Conservation (phyloP, 2,329 filamentous ascomycete genomes). For the Anthostomella pinea region DNA sequence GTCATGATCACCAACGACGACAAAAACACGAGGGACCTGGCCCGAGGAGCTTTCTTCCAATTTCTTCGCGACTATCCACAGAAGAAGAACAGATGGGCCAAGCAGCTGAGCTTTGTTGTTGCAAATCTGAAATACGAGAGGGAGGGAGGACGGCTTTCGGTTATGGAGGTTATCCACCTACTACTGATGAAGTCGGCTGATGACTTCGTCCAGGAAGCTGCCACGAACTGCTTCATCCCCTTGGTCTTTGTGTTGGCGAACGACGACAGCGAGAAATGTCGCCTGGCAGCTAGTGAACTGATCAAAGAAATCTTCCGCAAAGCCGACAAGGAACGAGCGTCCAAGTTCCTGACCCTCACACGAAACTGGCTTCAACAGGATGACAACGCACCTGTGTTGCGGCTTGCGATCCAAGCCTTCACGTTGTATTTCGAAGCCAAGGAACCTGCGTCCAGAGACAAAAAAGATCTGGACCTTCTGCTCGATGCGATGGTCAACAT, state of each 20-base stretch:
- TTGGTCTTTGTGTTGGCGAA: slow-evolving; percentile 83
- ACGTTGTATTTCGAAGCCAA: slow-evolving; percentile 76
- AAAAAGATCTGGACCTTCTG: slow-evolving; percentile 66
- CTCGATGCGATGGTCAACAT: slow-evolving; percentile 52
- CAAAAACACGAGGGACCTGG: slow-evolving; percentile 80
- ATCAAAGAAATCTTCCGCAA: slow-evolving; percentile 78
- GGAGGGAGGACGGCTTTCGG: slow-evolving; percentile 82
- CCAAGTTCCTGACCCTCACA: slow-evolving; percentile 68
- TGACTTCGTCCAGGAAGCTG: slow-evolving; percentile 78
- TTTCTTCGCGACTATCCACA: slow-evolving; percentile 95
- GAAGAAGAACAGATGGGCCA: slow-evolving; percentile 81
- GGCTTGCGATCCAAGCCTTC: slow-evolving; percentile 77
- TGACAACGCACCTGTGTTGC: slow-evolving; percentile 67
- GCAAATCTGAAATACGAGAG: slow-evolving; percentile 90
- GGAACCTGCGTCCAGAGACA: slow-evolving; percentile 55
- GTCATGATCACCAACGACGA: slow-evolving; percentile 98
- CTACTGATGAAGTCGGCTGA: slow-evolving; percentile 83
- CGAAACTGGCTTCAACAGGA: slow-evolving; percentile 74
- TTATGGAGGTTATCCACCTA: slow-evolving; percentile 87
- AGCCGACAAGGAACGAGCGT: slow-evolving; percentile 68
- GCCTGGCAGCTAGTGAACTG: slow-evolving; percentile 74
- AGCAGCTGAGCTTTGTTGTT: slow-evolving; percentile 84
- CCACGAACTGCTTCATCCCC: slow-evolving; percentile 79
- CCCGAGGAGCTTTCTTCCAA: slow-evolving; percentile 86
- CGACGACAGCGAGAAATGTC: slow-evolving; percentile 83